Evolutionary conservation across 2,329 filamentous ascomycete species (phyloP).

Genomic region (Beauveria sp.): DNA sequence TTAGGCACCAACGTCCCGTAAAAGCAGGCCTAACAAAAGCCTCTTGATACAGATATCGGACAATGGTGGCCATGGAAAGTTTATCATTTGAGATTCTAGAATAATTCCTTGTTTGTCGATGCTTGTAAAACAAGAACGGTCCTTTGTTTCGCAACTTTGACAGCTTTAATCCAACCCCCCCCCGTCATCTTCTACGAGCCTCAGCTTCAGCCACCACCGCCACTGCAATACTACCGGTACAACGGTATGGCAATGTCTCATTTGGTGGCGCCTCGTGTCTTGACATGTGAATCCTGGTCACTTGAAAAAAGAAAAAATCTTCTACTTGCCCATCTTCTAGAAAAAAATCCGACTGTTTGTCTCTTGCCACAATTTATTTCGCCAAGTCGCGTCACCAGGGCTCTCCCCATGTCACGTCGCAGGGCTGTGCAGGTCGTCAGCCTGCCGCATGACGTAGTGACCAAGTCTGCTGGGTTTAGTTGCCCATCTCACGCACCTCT

Average conservation of each 20-base stretch:
- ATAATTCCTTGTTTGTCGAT: not conserved
- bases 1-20: too few species aligned
- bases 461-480: not conserved
- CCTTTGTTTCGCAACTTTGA: not conserved
- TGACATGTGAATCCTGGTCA: not conserved
- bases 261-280: not conserved
- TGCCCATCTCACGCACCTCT: too few species aligned
- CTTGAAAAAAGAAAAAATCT: not conserved
- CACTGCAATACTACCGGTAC: not conserved
- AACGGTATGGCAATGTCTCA: not conserved
- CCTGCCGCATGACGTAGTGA: not conserved
- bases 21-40: too few species aligned
- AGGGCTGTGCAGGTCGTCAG: constrained; percentile 4
- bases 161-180: too few species aligned
- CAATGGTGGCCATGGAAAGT: not conserved
- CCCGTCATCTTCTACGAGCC: too few species aligned
- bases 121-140: too few species aligned
- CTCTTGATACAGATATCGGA: not conserved
- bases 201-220: constrained; percentile 2
- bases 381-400: constrained; percentile 2
- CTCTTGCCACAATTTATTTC: too few species aligned
- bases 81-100: not conserved
- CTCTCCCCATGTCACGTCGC: constrained; percentile 4
- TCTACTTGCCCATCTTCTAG: too few species aligned
- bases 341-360: too few species aligned